phyloP scores from a whole-genome alignment of 805 yeast genomes.

The Hagleromyces aurorensis region DNA sequence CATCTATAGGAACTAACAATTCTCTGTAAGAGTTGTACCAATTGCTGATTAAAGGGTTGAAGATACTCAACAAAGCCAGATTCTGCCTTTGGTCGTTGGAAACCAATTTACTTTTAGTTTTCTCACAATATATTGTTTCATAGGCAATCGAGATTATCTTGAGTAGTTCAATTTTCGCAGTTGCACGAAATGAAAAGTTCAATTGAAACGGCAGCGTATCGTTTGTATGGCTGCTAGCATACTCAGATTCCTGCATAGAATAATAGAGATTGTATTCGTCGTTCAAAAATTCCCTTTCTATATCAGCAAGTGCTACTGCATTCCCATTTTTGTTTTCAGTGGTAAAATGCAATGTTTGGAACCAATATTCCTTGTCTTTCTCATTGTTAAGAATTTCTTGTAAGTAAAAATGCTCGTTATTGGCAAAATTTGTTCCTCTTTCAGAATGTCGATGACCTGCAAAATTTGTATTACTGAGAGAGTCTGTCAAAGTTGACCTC shows the following conservation, averaged over 20 bases:
- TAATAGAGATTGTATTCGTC: conserved; percentile 29
- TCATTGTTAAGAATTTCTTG: conserved; percentile 23
- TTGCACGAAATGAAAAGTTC: conserved; percentile 53
- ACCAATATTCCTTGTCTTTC: conserved; percentile 22
- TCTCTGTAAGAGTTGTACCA: conserved; percentile 65
- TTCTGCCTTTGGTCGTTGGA: conserved; percentile 51
- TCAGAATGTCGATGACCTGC: conserved; percentile 17
- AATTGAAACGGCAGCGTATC: conserved; percentile 26
- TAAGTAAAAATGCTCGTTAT: conserved; percentile 29
- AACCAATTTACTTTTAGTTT: conserved; percentile 37
- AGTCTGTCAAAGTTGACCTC: conserved; percentile 67
- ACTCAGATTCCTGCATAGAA: conserved; percentile 4
- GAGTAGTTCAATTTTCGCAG: conserved; percentile 71
- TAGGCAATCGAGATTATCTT: conserved; percentile 77
- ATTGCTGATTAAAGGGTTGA: conserved; percentile 67
- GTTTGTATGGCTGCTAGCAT: conserved; percentile 3
- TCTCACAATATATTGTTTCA: conserved; percentile 69
- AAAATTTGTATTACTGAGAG: conserved; percentile 54
- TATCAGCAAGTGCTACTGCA: conserved; percentile 11
- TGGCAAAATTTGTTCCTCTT: conserved; percentile 28
- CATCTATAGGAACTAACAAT: conserved; percentile 41
- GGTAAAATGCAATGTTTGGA: conserved; percentile 13
- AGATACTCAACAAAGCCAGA: conserved; percentile 59
- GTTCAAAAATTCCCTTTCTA: conserved; percentile 27
- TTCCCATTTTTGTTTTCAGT: conserved; percentile 7